Conservation (phyloP, 371 early-diverging fungal species). For the Saksenaea vasiformis region DNA sequence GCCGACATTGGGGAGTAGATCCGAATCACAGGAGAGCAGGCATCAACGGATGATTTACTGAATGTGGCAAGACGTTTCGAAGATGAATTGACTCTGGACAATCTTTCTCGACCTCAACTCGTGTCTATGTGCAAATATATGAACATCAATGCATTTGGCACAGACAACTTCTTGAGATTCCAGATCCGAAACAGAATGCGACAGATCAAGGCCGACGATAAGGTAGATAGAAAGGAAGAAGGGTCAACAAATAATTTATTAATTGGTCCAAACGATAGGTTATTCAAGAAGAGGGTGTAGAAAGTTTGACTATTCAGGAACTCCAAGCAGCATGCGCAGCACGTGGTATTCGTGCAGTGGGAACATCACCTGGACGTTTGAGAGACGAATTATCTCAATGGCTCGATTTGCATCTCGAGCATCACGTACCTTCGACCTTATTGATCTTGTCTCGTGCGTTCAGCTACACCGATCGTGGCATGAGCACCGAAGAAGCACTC, state of each 20-base stretch:
- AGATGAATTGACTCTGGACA: conserved; percentile 92
- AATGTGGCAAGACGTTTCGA: conserved; percentile 85
- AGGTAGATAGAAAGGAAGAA: conserved; percentile 31
- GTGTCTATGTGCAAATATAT: conserved; percentile 94
- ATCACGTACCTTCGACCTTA: conserved; percentile 91
- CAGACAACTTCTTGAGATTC: conserved; percentile 91
- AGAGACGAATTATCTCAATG: conserved; percentile 89
- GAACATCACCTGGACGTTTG: conserved; percentile 86
- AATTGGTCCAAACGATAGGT: conserved; percentile 35
- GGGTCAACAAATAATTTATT: background rate
- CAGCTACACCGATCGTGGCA: conserved; percentile 71
- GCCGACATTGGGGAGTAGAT: conserved; percentile 48
- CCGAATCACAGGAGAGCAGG: conserved; percentile 84
- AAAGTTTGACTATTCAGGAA: conserved; percentile 81
- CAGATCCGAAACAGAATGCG: conserved; percentile 86
- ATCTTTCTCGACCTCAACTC: conserved; percentile 91
- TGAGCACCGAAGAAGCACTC: conserved; percentile 78
- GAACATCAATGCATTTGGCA: conserved; percentile 93
- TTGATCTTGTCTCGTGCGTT: conserved; percentile 93
- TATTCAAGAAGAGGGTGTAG: conserved; percentile 89
- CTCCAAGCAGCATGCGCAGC: conserved; percentile 86
- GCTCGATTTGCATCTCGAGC: conserved; percentile 90
- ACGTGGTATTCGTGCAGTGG: conserved; percentile 89
- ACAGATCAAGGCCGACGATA: conserved; percentile 88
- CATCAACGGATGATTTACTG: conserved; percentile 82